Percentiles rank a stretch among this genome's conserved stretches.
Conservation (phyloP, 2,329 filamentous ascomycete genomes). For the Parastagonospora nodorum region DNA sequence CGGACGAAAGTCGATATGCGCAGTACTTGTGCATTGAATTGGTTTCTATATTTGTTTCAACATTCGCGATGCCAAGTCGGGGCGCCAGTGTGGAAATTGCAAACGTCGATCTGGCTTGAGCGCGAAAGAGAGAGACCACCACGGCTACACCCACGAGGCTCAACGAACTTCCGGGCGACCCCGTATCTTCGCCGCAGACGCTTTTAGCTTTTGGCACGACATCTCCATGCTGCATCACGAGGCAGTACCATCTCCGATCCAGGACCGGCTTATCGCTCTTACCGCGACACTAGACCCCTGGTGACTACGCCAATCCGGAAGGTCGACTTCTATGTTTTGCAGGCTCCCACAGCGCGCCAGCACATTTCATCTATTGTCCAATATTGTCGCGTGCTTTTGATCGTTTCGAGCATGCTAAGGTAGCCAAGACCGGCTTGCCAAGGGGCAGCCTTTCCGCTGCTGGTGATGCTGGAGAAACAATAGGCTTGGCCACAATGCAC, state of each 20-base stretch:
- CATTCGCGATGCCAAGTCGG: no score
- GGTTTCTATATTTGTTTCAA: no score
- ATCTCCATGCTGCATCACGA: background rate
- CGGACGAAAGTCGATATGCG: no score
- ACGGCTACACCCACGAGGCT: background rate
- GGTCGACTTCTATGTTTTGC: slow-evolving; percentile 2
- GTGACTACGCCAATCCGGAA: slow-evolving; percentile 1
- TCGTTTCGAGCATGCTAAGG: background rate
- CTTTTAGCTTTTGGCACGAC: background rate
- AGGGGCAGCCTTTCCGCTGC: background rate
- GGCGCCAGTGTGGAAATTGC: no score
- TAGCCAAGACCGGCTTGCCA: background rate
- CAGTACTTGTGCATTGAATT: no score
- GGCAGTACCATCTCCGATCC: background rate
- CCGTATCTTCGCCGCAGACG: background rate
- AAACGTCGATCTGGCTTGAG: no score
- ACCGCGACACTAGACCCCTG: slow-evolving; percentile 2
- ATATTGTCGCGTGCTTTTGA: slow-evolving; percentile 3
- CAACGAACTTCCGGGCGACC: background rate
- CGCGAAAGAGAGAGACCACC: no score
- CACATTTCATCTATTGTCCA: slow-evolving; percentile 2
- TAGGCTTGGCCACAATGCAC: no score
- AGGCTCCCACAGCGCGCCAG: background rate
- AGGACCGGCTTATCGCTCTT: slow-evolving; percentile 3
- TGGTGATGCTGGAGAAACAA: background rate